Base-by-base conservation (phyloP, 371 early-diverging fungal genomes). In the Circinella minor region DNA sequence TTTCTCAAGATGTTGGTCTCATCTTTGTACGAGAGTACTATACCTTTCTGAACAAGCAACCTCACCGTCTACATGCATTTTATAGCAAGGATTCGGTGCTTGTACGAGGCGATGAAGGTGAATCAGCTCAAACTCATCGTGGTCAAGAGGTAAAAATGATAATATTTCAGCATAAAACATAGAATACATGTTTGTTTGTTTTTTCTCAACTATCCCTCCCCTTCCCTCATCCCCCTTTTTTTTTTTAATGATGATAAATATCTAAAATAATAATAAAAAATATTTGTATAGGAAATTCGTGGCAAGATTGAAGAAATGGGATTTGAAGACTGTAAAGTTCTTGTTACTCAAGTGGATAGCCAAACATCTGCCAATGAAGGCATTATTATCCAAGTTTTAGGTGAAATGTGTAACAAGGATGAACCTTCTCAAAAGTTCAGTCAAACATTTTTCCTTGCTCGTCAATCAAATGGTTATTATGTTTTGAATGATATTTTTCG, bases 21-120 rank as follows among this genome's bases (percentile, higher is more conserved):
- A 83, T 94, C 73, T 97, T 97, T 83, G 96, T 95, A 61, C 92
- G 93, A 75, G 92, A 96, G 74, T 97, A 95, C 81, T 97, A 97
- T 86, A 94, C 94, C 34, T 89, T 93, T 75, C 71, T 97, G 80
- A 93, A 91, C 88, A 90, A 88, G 76, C 90, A 93, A n/a, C 95
- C 96, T 15, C 66, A 81, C 51, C 82, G 86, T 48, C 87, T 97
- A 17, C 93, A 96, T 82, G 86, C 86, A 75, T 96, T 96, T 81
- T 97, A 96, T 85, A 87, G 83, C 75, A 87, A 87, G 73, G 84
- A 92, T 71, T 94, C 95, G 13, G 79, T 75, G 36, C 87, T 90
- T 72, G 81, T 92, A 68, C 92, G 92, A 70, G 97, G 96, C 49
- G 77, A 77, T 47, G 96, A 97, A 81, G 95, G 95, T 61, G 93